A percentile compares a stretch with the other conserved stretches of the same genome.
These are phyloP conservation scores for Vairimorpha ceranae DNA, from an alignment of 371 early-diverging fungal species.

Conservation along the genomic window DNA sequence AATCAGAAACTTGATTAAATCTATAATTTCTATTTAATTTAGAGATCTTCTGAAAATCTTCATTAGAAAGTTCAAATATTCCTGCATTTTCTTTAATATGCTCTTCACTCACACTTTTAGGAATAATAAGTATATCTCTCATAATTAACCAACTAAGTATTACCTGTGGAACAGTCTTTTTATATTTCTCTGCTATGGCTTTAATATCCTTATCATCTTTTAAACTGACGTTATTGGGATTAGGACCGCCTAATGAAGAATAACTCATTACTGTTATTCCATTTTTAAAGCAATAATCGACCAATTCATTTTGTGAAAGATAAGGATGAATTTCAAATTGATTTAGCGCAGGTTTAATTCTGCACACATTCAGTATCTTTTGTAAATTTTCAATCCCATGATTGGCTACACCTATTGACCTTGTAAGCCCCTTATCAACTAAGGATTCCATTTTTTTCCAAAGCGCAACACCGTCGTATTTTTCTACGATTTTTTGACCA, in stretches of 20 bases:
- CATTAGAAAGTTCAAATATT: constrained; percentile 29
- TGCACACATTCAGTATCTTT: constrained; percentile 66
- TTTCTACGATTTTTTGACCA: constrained; percentile 65
- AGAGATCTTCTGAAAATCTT: constrained; percentile 30
- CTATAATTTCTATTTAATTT: constrained; percentile 19
- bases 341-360: constrained; percentile 71
- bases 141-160: constrained; percentile 69
- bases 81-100: constrained; percentile 53
- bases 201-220: constrained; percentile 60
- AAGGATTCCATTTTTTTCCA: constrained; percentile 73
- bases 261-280: constrained; percentile 72
- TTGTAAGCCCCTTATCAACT: constrained; percentile 64
- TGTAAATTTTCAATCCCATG: constrained; percentile 67
- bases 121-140: constrained; percentile 59
- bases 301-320: constrained; percentile 67
- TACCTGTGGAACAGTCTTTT: constrained; percentile 68
- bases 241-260: constrained; percentile 73
- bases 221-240: constrained; percentile 12
- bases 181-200: constrained; percentile 67
- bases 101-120: constrained; percentile 42
- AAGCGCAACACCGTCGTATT: constrained; percentile 59
- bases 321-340: constrained; percentile 82
- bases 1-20: constrained; percentile 8
- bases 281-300: constrained; percentile 68
- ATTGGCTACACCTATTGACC: constrained; percentile 75